Base-by-base conservation (phyloP, 805 yeast species). In the Starmera amethionina region DNA sequence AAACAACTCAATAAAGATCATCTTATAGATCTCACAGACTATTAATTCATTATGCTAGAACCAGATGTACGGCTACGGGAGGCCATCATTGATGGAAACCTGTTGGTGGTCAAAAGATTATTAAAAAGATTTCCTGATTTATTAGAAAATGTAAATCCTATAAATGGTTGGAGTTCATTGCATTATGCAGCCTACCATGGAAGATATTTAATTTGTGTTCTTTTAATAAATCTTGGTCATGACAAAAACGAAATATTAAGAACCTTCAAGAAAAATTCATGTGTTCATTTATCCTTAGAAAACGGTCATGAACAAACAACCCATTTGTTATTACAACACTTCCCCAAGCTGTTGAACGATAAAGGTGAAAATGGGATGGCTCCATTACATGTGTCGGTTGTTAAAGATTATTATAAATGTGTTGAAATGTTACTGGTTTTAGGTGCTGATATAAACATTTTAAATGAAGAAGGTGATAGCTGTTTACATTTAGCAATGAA, bases 401-500 rank as follows among this genome's bases (percentile, higher is more conserved):
- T 65, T 12, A 56, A 65, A 33, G 84, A 85, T 40, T 74, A 69
- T 54, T 70, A 70, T 42, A 80, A 77, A 31, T 80, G 89, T 46
- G 65, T 82, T 36, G 75, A 71, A 45, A 59, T 84, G 34, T 60
- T 87, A 16, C 61, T 86, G 4, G 82, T 82, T 31, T 73, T 81
- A 41, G 93, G 89, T 8, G 94, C 94, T 3, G 82, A 85, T 50
- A 67, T 87, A 36, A 79, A 82, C 48, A 56, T 77, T 5, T 79
- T 76, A 40, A 95, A 93, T 55, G 63, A 66, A 9, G 73, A 73
- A 13, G 95, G 93, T 1, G 84, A 87, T 53, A 79, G 95, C 3
- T 86, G 96, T 0, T 62, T 90, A 34, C 97, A 90, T 59, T 65
- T 82, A 39, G 95, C 96, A 0, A 71, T 85, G 48, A 80, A 82